Base-by-base conservation (phyloP, 2,329 filamentous ascomycete species). In the Pseudocercospora fijiensis region DNA sequence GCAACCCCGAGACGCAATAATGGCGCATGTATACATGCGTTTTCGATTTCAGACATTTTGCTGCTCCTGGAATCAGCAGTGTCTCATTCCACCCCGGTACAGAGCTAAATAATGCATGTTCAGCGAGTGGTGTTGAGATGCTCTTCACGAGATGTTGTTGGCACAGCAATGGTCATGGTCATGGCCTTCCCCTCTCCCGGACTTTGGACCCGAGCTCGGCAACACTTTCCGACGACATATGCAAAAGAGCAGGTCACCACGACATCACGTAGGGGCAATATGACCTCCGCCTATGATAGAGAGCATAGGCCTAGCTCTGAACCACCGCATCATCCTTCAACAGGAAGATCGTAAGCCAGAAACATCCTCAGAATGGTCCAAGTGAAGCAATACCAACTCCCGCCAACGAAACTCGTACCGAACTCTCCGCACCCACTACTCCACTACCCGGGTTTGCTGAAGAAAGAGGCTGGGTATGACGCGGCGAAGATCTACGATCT, bases 351-450 rank as follows among this genome's bases (percentile, higher is more conserved):
- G 27, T 8, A 9, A 24, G 2, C 10, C 18, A 8, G 37, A n/a
- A 41, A n/a, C 22, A 16, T 33, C 41, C 8, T 55, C 52, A 61
- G 33, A 16, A 67, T 69, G 65, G 60, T 70, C 49, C 13, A 67
- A 60, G 67, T 69, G 58, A 65, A 71, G 8, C 73, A 72, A 51
- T 80, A 82, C 57, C 69, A 76, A 43, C 77, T 84, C 3, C 73
- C 73, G 0, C 79, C 81, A 1, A 82, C 81, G 10, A 63, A 72
- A 3, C 77, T 82, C 5, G 77, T 84, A 11, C 83, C 82, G 20
- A 84, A 84, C 71, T 86, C 79, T 57, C 83, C 78, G 59, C 75
- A 80, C 7, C 82, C 83, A 1, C 73, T 86, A 0, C 76, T 86
- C 4, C 83, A 85, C 73, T 86, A 86, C 69, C 79, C 78, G 1